phyloP scores from a whole-genome alignment of 2,329 filamentous ascomycete species.

The Epichloe baconii region DNA sequence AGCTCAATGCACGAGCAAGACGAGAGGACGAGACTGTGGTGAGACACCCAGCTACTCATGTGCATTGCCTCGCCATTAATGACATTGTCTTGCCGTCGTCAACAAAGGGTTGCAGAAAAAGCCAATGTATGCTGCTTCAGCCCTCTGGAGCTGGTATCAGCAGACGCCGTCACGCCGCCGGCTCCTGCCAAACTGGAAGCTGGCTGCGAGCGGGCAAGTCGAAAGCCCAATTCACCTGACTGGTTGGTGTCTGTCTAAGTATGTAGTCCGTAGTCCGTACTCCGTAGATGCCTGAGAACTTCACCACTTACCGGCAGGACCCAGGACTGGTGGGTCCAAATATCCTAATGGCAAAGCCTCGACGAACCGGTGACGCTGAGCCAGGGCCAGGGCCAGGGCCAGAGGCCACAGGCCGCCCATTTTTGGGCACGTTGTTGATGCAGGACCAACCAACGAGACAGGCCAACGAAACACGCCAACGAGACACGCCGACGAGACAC shows the following conservation, averaged over 20 bases:
- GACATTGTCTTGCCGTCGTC: neutral
- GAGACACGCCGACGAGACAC: constrained; percentile 1
- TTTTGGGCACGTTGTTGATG: too few species aligned
- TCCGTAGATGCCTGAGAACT: too few species aligned
- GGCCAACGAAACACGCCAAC: constrained; percentile 3
- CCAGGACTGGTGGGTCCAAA: neutral
- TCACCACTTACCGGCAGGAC: neutral
- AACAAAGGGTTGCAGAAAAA: neutral
- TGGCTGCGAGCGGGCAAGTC: too few species aligned
- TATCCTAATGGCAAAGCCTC: neutral
- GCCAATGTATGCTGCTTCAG: neutral
- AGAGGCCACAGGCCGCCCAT: too few species aligned
- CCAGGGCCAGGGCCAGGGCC: neutral
- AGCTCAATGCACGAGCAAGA: neutral
- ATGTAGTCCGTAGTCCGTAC: too few species aligned
- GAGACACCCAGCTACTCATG: neutral
- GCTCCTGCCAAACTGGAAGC: too few species aligned
- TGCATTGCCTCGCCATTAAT: neutral
- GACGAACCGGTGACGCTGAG: neutral
- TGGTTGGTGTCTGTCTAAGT: too few species aligned
- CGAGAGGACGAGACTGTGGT: neutral
- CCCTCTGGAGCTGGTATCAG: too few species aligned
- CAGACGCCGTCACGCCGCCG: too few species aligned
- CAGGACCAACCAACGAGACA: neutral
- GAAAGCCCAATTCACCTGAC: too few species aligned